Base-by-base conservation (phyloP, 495 filamentous ascomycete species). In the Oleoguttula mirabilis region DNA sequence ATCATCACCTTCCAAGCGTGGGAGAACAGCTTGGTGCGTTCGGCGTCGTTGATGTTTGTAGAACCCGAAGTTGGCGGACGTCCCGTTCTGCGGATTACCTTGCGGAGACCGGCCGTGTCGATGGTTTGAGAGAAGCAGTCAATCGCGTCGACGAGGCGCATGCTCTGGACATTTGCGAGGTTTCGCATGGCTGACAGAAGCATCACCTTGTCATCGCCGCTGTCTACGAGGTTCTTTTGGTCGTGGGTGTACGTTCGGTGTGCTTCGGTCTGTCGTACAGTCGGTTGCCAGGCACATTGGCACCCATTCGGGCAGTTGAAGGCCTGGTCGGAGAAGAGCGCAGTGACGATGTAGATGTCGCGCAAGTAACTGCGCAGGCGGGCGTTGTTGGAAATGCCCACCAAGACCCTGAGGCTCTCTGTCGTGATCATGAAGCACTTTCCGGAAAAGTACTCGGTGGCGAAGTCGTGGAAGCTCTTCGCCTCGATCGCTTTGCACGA, bases 381-480 rank as follows among this genome's bases (percentile, higher is more conserved):
- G 14, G 33, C 32, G 30, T 27, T 41, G 6, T 34, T 11, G 2
- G 49, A 16, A 24, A 52, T 52, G 4, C 7, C 33, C 8, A 21
- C 11, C 10, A 52, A 30, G 11, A 44, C 39, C 12, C 40, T 43
- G 11, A 52, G 33, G 36, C 50, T 49, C 3, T 50, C 46, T 14
- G 35, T 33, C 31, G 40, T 40, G 35, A 45, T 4, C 27, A 54
- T 36, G 44, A 54, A 45, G 41, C 27, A 14, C 21, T 50, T 51
- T 6, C 31, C 24, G 36, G 21, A 15, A 28, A 50, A 50, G 42
- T 46, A 42, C 34, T 54, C 47, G 4, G 17, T 35, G 1, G 40
- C 45, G 37, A 49, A 50, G 16, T 41, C 50, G 50, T 50, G 45
- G 36, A 49, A 39, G 27, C 2, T 37, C 36, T 40, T 43, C 2